A percentile compares a stretch with the other conserved stretches of the same genome.
These are phyloP conservation scores for Linderniella brevidens DNA, from an alignment of 257 asterid genomes.

Conservation along the genomic window DNA sequence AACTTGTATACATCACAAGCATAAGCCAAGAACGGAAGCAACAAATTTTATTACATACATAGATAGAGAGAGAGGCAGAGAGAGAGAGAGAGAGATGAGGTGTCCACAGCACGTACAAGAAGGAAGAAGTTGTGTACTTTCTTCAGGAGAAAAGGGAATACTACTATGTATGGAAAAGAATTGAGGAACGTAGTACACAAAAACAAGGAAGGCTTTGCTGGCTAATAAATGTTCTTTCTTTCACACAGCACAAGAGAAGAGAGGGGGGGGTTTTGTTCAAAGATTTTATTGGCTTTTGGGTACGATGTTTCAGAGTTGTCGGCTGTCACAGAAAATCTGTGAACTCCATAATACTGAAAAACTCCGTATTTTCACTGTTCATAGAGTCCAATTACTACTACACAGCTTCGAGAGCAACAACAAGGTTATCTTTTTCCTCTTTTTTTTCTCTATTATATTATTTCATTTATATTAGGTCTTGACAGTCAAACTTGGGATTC, in stretches of 20 bases:
- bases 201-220: too few relatives aligned
- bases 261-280: not conserved
- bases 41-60: too few relatives aligned
- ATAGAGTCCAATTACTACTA: not conserved
- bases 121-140: not conserved
- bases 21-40: not conserved
- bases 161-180: slow-evolving; percentile 7
- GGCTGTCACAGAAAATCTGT: slow-evolving; percentile 63
- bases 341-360: slow-evolving; percentile 18
- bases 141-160: slow-evolving; percentile 3
- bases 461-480: too few relatives aligned
- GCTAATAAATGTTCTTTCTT: too few relatives aligned
- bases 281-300: slow-evolving; percentile 20
- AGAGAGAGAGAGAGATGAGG: slow-evolving; percentile 1
- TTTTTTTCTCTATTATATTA: too few relatives aligned
- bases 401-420: not conserved
- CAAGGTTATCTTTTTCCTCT: too few relatives aligned
- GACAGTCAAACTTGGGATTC: too few relatives aligned
- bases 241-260: slow-evolving; percentile 1
- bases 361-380: not conserved
- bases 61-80: not conserved
- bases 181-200: too few relatives aligned
- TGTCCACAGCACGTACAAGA: not conserved
- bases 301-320: slow-evolving; percentile 85
- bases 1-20: not conserved